Evolutionary conservation across 2,329 filamentous ascomycete species (phyloP).

Genomic region (Rhytidhysteron rufulum): DNA sequence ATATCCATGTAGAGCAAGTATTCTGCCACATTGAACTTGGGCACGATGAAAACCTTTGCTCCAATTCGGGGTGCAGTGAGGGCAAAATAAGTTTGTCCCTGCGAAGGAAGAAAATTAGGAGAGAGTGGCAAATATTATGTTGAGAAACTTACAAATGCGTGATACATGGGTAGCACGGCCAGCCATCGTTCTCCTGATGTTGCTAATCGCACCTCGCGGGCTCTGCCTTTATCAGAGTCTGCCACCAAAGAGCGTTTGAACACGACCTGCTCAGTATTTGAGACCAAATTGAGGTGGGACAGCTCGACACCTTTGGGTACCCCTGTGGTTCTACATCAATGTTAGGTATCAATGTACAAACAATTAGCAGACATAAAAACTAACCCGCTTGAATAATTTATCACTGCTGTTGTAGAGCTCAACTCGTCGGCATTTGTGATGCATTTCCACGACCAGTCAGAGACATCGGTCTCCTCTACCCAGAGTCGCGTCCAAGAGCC

Average conservation of each 20-base stretch:
- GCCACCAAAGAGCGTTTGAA: no score
- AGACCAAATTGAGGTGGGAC: slow-evolving; percentile 71
- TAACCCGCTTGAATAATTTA: slow-evolving; percentile 75
- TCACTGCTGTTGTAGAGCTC: slow-evolving; percentile 62
- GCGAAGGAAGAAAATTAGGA: slow-evolving; percentile 33
- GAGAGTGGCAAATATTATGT: no score
- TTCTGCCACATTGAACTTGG: slow-evolving; percentile 69
- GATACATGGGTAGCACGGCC: slow-evolving; percentile 70
- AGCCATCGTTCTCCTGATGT: slow-evolving; percentile 46
- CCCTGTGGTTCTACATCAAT: no score
- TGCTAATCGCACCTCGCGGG: slow-evolving; percentile 48
- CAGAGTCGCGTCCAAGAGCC: slow-evolving; percentile 36
- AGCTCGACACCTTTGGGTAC: slow-evolving; percentile 82
- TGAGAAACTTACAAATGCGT: slow-evolving; percentile 56
- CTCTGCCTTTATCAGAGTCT: no score
- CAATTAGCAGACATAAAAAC: no score
- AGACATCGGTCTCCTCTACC: slow-evolving; percentile 52
- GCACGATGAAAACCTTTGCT: slow-evolving; percentile 74
- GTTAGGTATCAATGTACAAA: no score
- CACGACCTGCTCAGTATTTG: slow-evolving; percentile 63
- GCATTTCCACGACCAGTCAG: slow-evolving; percentile 61
- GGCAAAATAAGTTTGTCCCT: slow-evolving; percentile 65
- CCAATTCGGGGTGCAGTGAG: slow-evolving; percentile 55
- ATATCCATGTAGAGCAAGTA: slow-evolving; percentile 66
- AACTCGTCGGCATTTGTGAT: slow-evolving; percentile 47